Base-by-base conservation (phyloP, 495 filamentous ascomycete genomes). In the Podospora appendiculata region DNA sequence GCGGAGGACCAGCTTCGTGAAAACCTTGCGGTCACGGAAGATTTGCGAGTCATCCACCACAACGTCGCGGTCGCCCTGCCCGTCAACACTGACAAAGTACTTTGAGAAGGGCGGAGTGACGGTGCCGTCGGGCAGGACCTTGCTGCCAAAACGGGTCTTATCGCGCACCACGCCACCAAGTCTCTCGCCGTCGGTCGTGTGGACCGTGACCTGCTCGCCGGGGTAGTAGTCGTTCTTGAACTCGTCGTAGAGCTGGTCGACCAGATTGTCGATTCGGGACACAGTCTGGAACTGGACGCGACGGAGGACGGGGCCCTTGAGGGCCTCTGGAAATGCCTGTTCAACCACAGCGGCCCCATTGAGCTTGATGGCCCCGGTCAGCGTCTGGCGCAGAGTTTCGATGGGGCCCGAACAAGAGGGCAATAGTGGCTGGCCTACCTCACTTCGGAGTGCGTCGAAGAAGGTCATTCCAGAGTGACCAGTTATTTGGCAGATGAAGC, bases 201-300 rank as follows among this genome's bases (percentile, higher is more conserved):
- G 70, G 6, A 90, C 86, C 6, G 85, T 81, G 9, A 97, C 90
- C 9, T 79, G 76, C 59, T 98, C 93, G 39, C 92, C 91, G 3
- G 92, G 93, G 61, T 93, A 96, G 60, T 93, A 97, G 61, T 96
- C 90, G 45, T 83, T 77, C 60, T 91, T 93, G 63, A 96, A 98
- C 60, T 95, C 89, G 72, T 95, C 73, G 36, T 65, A 72, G 42
- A 74, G 61, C 61, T 76, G 76, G 70, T 81, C 74, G 13, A 83
- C 93, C 48, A 99, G 73, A 41, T 88, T 86, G 65, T 97, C 92
- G 61, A 99, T 89, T 55, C 93, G 83, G 16, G 91, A 90, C 19
- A 91, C 85, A 0, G 85, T 90, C 56, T 87, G 86, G 61, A 96
- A 96, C 66, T 99, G 93, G 4, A 96, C 87, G 57, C 84, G 82